Conservation (phyloP, 1,139 yeast genomes). For the Kodamaea suecica region DNA sequence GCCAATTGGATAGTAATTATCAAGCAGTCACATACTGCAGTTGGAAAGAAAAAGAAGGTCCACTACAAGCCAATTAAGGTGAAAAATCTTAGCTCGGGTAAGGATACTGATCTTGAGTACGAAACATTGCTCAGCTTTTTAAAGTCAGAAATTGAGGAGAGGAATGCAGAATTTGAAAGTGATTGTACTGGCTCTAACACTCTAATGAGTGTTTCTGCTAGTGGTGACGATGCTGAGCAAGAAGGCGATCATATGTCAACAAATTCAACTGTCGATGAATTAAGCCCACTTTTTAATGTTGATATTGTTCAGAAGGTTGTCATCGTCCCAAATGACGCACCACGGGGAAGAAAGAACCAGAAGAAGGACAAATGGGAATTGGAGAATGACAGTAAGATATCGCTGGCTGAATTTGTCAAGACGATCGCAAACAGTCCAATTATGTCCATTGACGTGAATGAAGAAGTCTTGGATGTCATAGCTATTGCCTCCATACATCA, state of each 20-base stretch:
- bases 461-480: conserved; percentile 82
- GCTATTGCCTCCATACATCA: conserved; percentile 69
- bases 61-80: conserved; percentile 70
- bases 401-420: conserved; percentile 54
- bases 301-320: conserved; percentile 58
- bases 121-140: conserved; percentile 59
- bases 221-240: conserved; percentile 15
- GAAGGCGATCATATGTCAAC: conserved; percentile 7
- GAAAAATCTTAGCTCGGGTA: conserved; percentile 54
- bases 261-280: conserved; percentile 13
- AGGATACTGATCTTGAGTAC: conserved; percentile 68
- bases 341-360: conserved; percentile 66
- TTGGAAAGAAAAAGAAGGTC: conserved; percentile 32
- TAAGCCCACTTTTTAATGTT: conserved; percentile 30
- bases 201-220: conserved; percentile 7
- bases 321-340: conserved; percentile 68
- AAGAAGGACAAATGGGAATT: conserved; percentile 71
- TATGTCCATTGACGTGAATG: conserved; percentile 71
- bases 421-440: conserved; percentile 64
- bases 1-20: conserved; percentile 73
- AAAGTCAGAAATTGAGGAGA: conserved; percentile 39
- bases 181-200: conserved; percentile 7
- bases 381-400: conserved; percentile 68
- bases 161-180: conserved; percentile 13
- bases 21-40: conserved; percentile 49